Percentiles rank a stretch among this genome's conserved stretches.
Evolutionary conservation across 345 rosid genomes (phyloP).

Genomic region (Melastoma malabathricum): DNA sequence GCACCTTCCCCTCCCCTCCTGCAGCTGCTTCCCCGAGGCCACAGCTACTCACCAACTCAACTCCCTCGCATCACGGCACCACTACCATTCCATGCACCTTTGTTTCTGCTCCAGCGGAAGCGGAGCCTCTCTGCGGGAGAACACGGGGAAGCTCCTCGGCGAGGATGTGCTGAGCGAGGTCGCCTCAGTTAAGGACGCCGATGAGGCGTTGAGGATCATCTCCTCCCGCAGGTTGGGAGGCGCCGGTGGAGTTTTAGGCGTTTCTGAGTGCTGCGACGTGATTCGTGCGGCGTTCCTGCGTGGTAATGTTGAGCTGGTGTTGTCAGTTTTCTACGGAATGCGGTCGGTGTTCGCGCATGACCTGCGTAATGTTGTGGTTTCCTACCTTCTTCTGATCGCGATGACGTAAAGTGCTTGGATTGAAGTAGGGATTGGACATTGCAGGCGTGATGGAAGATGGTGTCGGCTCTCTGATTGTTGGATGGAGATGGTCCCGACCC

Average conservation of each 20-base stretch:
- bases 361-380: slow-evolving; percentile 28
- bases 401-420: neutral
- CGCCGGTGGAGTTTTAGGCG: slow-evolving; percentile 37
- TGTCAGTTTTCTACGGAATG: slow-evolving; percentile 83
- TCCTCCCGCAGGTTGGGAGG: slow-evolving; percentile 11
- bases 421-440: slow-evolving; percentile 1
- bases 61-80: neutral
- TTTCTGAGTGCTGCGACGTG: slow-evolving; percentile 41
- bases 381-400: neutral
- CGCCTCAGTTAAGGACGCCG: slow-evolving; percentile 45
- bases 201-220: slow-evolving; percentile 46
- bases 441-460: slow-evolving; percentile 46
- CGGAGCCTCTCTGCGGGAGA: slow-evolving; percentile 28
- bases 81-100: slow-evolving; percentile 7
- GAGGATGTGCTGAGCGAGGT: slow-evolving; percentile 33
- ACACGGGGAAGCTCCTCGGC: slow-evolving; percentile 13
- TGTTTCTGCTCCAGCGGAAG: slow-evolving; percentile 6
- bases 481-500: slow-evolving; percentile 94
- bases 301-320: slow-evolving; percentile 56
- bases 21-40: slow-evolving; percentile 13
- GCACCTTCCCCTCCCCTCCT: slow-evolving; percentile 15
- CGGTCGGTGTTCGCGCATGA: slow-evolving; percentile 50
- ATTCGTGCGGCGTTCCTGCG: slow-evolving; percentile 53
- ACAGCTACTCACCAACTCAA: neutral
- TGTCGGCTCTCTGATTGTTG: slow-evolving; percentile 16